phyloP scores from a whole-genome alignment of 2,329 filamentous ascomycete species.

The Periglandula ipomoeae region DNA sequence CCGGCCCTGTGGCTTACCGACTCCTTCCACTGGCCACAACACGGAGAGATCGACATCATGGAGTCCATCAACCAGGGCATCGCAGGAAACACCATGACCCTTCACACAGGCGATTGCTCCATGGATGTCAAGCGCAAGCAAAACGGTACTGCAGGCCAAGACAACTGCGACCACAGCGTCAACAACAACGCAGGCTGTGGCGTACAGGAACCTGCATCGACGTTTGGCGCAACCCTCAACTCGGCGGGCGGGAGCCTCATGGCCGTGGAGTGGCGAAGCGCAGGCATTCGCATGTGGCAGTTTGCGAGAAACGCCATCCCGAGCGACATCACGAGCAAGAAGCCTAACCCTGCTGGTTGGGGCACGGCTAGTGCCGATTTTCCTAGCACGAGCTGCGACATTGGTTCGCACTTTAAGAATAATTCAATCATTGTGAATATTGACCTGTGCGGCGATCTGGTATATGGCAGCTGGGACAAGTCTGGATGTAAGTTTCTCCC shows the following conservation, averaged over 20 bases:
- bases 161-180: slow-evolving; percentile 41
- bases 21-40: slow-evolving; percentile 48
- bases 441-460: slow-evolving; percentile 51
- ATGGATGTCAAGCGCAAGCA: slow-evolving; percentile 46
- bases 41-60: slow-evolving; percentile 58
- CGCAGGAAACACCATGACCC: slow-evolving; percentile 48
- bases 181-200: slow-evolving; percentile 49
- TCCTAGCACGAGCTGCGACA: slow-evolving; percentile 52
- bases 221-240: slow-evolving; percentile 46
- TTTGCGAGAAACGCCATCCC: slow-evolving; percentile 41
- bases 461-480: slow-evolving; percentile 34
- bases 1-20: slow-evolving; percentile 59
- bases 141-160: slow-evolving; percentile 32
- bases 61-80: slow-evolving; percentile 47
- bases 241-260: slow-evolving; percentile 46
- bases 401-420: slow-evolving; percentile 51
- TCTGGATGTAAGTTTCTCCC: slow-evolving; percentile 31
- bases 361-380: slow-evolving; percentile 56
- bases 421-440: slow-evolving; percentile 60
- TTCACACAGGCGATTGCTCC: slow-evolving; percentile 45
- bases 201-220: slow-evolving; percentile 32
- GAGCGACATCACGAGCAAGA: slow-evolving; percentile 37
- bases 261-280: slow-evolving; percentile 51
- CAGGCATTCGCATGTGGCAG: slow-evolving; percentile 56
- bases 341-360: slow-evolving; percentile 53